These are phyloP conservation scores for Colletotrichum liriopes DNA, from an alignment of 2,329 filamentous ascomycete species.

Conservation along the genomic window DNA sequence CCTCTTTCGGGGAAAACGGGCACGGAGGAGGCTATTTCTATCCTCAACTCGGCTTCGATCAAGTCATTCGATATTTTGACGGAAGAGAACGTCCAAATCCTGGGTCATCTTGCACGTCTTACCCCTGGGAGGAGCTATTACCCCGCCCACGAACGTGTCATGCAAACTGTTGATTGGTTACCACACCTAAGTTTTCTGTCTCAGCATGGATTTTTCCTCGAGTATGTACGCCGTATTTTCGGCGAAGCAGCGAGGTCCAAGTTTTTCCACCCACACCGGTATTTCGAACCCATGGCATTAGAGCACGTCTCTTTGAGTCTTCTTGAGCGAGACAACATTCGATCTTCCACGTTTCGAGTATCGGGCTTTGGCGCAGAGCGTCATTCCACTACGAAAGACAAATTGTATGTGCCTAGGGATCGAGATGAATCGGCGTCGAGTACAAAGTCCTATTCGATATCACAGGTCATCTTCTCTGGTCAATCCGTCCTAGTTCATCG, in stretches of 20 bases:
- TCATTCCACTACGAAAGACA: constrained; percentile 32
- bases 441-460: not conserved
- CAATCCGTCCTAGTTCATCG: not conserved
- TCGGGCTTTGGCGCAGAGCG: constrained; percentile 49
- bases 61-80: constrained; percentile 62
- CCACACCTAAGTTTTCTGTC: constrained; percentile 54
- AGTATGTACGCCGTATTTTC: constrained; percentile 54
- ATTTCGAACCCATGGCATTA: constrained; percentile 20
- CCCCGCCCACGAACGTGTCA: constrained; percentile 55
- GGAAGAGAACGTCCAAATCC: constrained; percentile 51
- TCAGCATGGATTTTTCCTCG: constrained; percentile 63
- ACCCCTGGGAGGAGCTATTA: constrained; percentile 64
- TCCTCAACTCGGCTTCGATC: constrained; percentile 64
- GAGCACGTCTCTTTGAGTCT: constrained; percentile 37
- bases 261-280: constrained; percentile 1
- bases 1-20: constrained; percentile 65
- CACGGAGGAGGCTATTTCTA: constrained; percentile 67
- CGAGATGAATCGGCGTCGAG: not conserved
- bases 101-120: constrained; percentile 57
- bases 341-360: constrained; percentile 59
- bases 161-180: constrained; percentile 65
- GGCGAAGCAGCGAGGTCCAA: constrained; percentile 42
- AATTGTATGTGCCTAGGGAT: constrained; percentile 33
- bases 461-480: not conserved
- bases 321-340: constrained; percentile 45